Base-by-base conservation (phyloP, 1,284 basidiomycete species). In the Salmacisia buchloeana region DNA sequence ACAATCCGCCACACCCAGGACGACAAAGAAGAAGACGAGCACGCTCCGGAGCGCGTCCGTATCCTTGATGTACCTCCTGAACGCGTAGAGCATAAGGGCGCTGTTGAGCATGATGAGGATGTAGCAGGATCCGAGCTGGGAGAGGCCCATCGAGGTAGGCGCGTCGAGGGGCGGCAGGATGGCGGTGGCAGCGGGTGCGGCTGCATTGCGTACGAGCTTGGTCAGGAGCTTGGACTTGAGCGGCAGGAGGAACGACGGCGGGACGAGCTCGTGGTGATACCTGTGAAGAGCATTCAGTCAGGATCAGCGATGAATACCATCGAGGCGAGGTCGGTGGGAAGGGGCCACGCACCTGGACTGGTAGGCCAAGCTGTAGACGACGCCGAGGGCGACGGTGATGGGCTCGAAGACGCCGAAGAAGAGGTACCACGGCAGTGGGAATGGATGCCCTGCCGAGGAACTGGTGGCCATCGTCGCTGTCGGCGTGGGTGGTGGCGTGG, bases 361-460 rank as follows among this genome's bases (percentile, higher is more conserved):
- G 7, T 69, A 69, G 2, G 61, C 29, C 33, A 69, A 52, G 3
- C 72, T 72, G 56, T 75, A 75, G 21, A 46, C 56, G 18, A 59
- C 33, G 2, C 72, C 74, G 6, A 72, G 69, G 3, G 73, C 62
- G 2, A 75, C 72, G 3, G 59, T 60, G 58, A 74, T 46, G 13
- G 74, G 74, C 57, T 75, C 74, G 29, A 75, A 45, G 39, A 75
- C 52, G 23, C 74, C 74, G 38, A 75, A 75, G 59, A 75, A 74
- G 27, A 65, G 31, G 65, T 75, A 75, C 72, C 56, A 58, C 9
- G 34, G 56, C 18, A 36, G 56, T 7, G 56, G 56, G 25, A 58
- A 41, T 18, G 56, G 56, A 23, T 54, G 3, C 18, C 9, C 49
- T 34, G 9, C 29, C 39, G 39, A 43, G 18, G 23, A n/a, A n/a